Evolutionary conservation across 2,329 filamentous ascomycete species (phyloP).

Genomic region (Colletotrichum zoysiae): DNA sequence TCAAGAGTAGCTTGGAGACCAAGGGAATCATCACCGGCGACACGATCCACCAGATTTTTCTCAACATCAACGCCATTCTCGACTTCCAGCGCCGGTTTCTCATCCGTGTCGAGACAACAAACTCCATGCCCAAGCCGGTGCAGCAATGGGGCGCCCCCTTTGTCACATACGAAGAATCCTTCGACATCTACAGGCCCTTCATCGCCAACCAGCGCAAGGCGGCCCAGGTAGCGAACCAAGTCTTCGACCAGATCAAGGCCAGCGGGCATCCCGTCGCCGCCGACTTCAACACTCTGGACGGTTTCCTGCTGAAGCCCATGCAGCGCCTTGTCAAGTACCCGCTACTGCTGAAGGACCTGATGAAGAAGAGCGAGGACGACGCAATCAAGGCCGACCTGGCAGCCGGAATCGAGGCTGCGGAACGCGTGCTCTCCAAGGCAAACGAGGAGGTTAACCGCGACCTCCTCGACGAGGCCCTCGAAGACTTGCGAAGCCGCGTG

Average conservation of each 20-base stretch:
- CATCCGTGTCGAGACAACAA: conserved; percentile 95
- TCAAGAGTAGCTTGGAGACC: conserved; percentile 91
- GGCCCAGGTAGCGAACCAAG: conserved; percentile 83
- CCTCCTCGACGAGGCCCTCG: conserved; percentile 83
- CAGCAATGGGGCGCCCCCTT: conserved; percentile 98
- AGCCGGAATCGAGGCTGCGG: conserved; percentile 83
- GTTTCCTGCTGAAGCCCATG: conserved; percentile 96
- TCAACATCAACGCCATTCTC: conserved; percentile 94
- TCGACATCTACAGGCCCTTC: conserved; percentile 95
- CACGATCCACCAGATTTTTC: conserved; percentile 91
- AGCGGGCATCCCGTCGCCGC: conserved; percentile 85
- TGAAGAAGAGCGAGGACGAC: conserved; percentile 85
- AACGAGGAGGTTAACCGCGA: conserved; percentile 94
- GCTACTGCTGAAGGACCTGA: conserved; percentile 87
- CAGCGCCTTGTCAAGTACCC: conserved; percentile 96
- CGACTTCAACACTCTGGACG: conserved; percentile 88
- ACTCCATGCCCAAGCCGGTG: conserved; percentile 78
- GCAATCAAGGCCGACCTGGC: conserved; percentile 78
- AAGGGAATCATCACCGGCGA: conserved; percentile 91
- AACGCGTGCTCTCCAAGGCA: conserved; percentile 83
- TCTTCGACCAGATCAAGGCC: conserved; percentile 87
- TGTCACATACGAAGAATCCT: conserved; percentile 84
- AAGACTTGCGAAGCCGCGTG: conserved; percentile 84
- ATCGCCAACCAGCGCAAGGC: conserved; percentile 97
- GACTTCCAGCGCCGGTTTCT: conserved; percentile 96